phyloP scores from a whole-genome alignment of 306 rosid genomes.

The Lathyrus sativus region DNA sequence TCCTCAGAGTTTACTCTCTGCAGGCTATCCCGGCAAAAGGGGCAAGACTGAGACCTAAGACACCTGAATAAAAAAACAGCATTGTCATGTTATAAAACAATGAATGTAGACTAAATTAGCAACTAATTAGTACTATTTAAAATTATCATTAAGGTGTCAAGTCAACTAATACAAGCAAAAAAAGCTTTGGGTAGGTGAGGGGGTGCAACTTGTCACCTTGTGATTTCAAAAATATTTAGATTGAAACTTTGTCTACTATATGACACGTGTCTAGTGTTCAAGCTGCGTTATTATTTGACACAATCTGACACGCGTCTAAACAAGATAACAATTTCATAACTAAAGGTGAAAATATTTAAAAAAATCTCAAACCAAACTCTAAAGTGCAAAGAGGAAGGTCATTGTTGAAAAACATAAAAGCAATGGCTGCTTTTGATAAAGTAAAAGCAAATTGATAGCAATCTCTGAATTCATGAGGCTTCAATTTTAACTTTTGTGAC shows the following conservation, averaged over 20 bases:
- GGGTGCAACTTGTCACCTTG: constrained; percentile 5
- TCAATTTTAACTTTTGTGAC: constrained; percentile 12
- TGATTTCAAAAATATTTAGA: not conserved
- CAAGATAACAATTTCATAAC: not conserved
- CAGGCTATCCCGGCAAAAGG: constrained; percentile 87
- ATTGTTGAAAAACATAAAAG: constrained; percentile 11
- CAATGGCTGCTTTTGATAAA: constrained; percentile 34
- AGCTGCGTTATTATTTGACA: too few relatives aligned
- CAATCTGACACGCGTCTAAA: not conserved
- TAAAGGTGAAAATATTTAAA: not conserved
- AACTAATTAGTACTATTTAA: not conserved
- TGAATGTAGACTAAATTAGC: not conserved
- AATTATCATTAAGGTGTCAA: not conserved
- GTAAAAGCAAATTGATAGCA: constrained; percentile 28
- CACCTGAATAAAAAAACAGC: constrained; percentile 54
- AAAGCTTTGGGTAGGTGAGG: not conserved
- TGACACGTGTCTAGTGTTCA: too few relatives aligned
- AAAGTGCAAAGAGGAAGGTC: not conserved
- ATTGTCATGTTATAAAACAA: constrained; percentile 24
- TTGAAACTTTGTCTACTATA: not conserved
- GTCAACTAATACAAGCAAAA: constrained; percentile 10
- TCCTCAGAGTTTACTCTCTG: constrained; percentile 72
- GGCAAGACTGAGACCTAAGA: constrained; percentile 78
- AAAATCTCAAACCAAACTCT: not conserved
- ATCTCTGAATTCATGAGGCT: constrained; percentile 5